Conservation (phyloP, 257 asterid species). For the Parsonsia alboflavescens region DNA sequence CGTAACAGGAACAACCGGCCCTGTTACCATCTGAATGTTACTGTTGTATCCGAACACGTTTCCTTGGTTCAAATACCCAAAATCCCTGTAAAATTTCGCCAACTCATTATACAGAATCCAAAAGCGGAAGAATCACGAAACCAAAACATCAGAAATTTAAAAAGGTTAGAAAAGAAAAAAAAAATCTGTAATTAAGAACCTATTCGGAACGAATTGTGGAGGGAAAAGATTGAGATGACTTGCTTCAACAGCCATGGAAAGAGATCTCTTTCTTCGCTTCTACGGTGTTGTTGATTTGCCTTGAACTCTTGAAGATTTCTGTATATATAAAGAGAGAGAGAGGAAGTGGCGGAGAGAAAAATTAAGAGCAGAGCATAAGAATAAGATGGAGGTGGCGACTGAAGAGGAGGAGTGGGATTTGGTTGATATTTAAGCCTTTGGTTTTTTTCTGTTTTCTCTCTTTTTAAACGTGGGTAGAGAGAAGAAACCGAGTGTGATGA, state of each 20-base stretch:
- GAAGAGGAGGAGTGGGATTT: constrained; percentile 20
- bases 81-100: constrained; percentile 23
- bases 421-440: constrained; percentile 47
- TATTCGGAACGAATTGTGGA: constrained; percentile 34
- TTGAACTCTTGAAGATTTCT: neutral
- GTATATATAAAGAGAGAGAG: constrained; percentile 15
- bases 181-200: constrained; percentile 18
- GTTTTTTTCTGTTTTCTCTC: neutral
- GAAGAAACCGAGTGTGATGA: neutral
- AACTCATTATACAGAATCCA: neutral
- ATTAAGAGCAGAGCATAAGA: constrained; percentile 19
- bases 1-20: constrained; percentile 23
- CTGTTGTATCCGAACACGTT: constrained; percentile 19
- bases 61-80: constrained; percentile 27
- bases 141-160: neutral
- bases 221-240: constrained; percentile 45
- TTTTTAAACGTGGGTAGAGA: constrained; percentile 17
- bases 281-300: neutral
- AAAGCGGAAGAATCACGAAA: neutral
- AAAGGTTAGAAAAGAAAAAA: too few species aligned
- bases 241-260: constrained; percentile 77
- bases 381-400: constrained; percentile 33
- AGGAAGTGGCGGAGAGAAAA: constrained; percentile 15
- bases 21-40: constrained; percentile 32
- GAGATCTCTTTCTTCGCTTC: neutral